Conservation (phyloP, 2,329 filamentous ascomycete genomes). For the Epichloe glyceriae region DNA sequence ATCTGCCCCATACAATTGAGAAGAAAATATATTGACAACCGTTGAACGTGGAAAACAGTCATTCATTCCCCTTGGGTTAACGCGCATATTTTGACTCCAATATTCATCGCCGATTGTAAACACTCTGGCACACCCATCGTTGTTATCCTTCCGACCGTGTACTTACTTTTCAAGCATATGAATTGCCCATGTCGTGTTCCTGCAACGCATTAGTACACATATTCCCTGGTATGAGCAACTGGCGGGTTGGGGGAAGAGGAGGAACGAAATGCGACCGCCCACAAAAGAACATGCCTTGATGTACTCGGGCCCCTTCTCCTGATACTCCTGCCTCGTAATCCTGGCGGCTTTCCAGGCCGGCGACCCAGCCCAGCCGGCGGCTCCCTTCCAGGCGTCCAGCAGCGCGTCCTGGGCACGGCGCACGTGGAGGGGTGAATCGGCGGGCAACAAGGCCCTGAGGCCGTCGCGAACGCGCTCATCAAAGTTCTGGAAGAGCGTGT, state of each 20-base stretch:
- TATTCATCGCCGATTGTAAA: background rate
- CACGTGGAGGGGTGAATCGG: constrained; percentile 53
- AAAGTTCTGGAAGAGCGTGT: constrained; percentile 74
- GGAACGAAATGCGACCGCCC: background rate
- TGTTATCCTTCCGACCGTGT: background rate
- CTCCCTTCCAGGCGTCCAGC: constrained; percentile 87
- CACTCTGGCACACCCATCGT: background rate
- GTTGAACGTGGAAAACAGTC: background rate
- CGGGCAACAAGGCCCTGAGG: constrained; percentile 58
- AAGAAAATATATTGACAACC: too few relatives aligned
- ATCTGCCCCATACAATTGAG: background rate
- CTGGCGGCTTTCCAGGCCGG: constrained; percentile 48
- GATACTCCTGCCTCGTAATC: constrained; percentile 70
- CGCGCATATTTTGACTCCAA: background rate
- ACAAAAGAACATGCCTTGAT: constrained; percentile 51
- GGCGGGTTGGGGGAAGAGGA: background rate
- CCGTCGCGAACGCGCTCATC: constrained; percentile 69
- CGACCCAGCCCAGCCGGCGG: constrained; percentile 67
- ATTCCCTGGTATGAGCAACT: too few relatives aligned
- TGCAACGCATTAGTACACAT: constrained; percentile 14
- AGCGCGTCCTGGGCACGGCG: constrained; percentile 63
- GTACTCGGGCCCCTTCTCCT: constrained; percentile 88
- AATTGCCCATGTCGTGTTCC: constrained; percentile 57
- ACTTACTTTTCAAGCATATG: constrained; percentile 29
- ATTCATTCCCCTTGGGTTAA: background rate